Conservation (phyloP, 2,329 filamentous ascomycete genomes). For the Aspergillus latus region DNA sequence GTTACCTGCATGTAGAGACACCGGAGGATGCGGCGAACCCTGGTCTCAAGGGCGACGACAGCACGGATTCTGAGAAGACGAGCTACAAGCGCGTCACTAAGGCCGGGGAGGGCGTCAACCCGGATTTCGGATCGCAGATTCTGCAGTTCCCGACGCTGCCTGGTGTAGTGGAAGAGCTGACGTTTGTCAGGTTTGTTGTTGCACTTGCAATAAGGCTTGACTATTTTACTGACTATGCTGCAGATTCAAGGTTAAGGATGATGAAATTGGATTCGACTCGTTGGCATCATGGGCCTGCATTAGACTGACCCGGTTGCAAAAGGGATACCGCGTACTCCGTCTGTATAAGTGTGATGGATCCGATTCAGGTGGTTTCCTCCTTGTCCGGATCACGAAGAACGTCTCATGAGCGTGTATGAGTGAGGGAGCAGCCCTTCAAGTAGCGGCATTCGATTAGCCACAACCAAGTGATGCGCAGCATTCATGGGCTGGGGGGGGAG, state of each 20-base stretch:
- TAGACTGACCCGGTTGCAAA: constrained; percentile 73
- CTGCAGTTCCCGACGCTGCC: constrained; percentile 58
- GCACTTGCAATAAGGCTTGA: constrained; percentile 13
- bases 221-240: background rate
- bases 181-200: constrained; percentile 64
- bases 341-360: constrained; percentile 69
- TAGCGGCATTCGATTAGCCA: background rate
- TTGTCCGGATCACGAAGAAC: constrained; percentile 71
- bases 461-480: no score
- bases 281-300: constrained; percentile 88
- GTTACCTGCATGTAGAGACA: constrained; percentile 77
- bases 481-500: no score
- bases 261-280: constrained; percentile 75
- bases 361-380: constrained; percentile 65
- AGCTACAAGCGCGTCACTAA: constrained; percentile 61
- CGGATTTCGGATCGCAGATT: constrained; percentile 62
- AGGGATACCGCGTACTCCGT: constrained; percentile 75
- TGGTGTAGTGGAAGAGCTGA: constrained; percentile 66
- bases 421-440: no score
- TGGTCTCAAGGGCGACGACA: constrained; percentile 49
- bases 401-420: constrained; percentile 3
- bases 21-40: constrained; percentile 46
- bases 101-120: constrained; percentile 59
- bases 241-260: constrained; percentile 83
- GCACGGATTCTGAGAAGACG: constrained; percentile 39